Evolutionary conservation across 2,329 filamentous ascomycete genomes (phyloP).

Genomic region (Aspergillus sclerotialis): DNA sequence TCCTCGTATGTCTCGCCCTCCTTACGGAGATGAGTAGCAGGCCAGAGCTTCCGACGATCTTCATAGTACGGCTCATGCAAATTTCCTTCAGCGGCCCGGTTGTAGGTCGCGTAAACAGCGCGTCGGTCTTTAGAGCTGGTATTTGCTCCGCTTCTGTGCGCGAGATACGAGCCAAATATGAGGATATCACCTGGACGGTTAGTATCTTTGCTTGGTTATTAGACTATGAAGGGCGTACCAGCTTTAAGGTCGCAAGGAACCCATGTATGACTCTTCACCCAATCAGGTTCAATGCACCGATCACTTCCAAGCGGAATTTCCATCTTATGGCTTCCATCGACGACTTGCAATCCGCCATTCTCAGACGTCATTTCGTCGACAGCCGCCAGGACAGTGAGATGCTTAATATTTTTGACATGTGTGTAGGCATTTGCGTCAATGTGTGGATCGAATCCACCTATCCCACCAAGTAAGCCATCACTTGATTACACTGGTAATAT

Average conservation of each 20-base stretch:
- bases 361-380: constrained; percentile 29
- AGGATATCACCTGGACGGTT: constrained; percentile 26
- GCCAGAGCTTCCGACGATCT: constrained; percentile 34
- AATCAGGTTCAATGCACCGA: constrained; percentile 28
- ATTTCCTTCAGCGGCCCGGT: constrained; percentile 33
- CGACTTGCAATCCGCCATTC: constrained; percentile 37
- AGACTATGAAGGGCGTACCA: constrained; percentile 16
- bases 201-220: not conserved
- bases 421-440: constrained; percentile 38
- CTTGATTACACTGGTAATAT: not conserved
- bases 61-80: constrained; percentile 38
- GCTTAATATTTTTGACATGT: constrained; percentile 36
- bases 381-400: constrained; percentile 34
- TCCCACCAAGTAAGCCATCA: no score
- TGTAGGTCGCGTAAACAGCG: constrained; percentile 40
- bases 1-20: constrained; percentile 28
- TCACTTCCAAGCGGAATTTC: constrained; percentile 27
- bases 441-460: constrained; percentile 33
- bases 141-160: constrained; percentile 32
- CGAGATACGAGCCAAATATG: constrained; percentile 35
- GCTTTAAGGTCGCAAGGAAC: constrained; percentile 25
- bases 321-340: constrained; percentile 32
- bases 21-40: constrained; percentile 33
- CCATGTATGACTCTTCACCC: constrained; percentile 30
- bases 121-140: constrained; percentile 26